Base-by-base conservation (phyloP, 1,284 basidiomycete genomes). In the Irpex sp. region DNA sequence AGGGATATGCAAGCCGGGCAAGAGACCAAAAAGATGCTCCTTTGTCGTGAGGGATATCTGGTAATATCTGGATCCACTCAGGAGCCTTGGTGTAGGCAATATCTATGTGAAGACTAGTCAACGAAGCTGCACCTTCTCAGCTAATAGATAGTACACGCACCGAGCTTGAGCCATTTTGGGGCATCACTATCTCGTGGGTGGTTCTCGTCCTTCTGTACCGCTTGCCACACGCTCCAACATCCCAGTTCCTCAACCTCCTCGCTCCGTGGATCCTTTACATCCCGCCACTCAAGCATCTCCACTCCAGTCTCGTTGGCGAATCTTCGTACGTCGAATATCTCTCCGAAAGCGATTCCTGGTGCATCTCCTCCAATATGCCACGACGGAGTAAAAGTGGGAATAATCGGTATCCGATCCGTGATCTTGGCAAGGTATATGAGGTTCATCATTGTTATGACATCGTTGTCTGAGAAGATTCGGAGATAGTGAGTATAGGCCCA, bases 381-480 rank as follows among this genome's bases (percentile, higher is more conserved):
- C 6, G 85, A 85, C 3, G 89, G 88, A 0, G 78, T 83, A 68
- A 90, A 90, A 68, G 81, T 80, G 8, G 83, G 80, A 7, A 91
- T 68, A 64, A 91, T 79, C 5, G 88, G 85, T 39, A 88, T 80
- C 49, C 88, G 85, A 58, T 84, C 81, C 3, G 88, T 88, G 61
- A 90, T 78, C 51, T 82, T 62, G 21, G 79, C 87, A 31, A 91
- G 79, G 69, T 90, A 89, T 54, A 90, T 78, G 61, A 90, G 77
- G 69, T 90, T 90, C 57, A 82, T 82, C 81, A 88, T 87, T 62
- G 85, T 83, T 79, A 89, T 86, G 15, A 89, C 84, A 74, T 88
- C 86, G 77, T 88, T 88, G 2, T 86, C 87, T 88, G 67, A 19
- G 59, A 62, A 59, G n/a, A 15, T 58, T 66, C 55, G 35, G 31